Conservation (phyloP, 2,329 filamentous ascomycete species). For the Phialophora chinensis region DNA sequence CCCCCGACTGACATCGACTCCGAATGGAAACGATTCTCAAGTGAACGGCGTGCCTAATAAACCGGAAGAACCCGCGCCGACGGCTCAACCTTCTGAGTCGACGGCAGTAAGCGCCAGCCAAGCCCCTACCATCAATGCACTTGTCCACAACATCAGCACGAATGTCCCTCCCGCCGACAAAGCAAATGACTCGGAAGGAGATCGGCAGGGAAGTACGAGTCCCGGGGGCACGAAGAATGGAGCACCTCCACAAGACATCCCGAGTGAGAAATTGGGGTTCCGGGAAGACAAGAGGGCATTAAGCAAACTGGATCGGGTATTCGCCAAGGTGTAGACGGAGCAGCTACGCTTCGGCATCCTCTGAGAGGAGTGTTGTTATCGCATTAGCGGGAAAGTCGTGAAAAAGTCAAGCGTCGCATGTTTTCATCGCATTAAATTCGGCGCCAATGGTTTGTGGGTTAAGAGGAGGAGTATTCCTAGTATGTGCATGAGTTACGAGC, state of each 20-base stretch:
- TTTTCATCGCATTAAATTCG: slow-evolving; percentile 4
- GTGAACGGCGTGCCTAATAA: slow-evolving; percentile 16
- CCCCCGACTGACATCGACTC: slow-evolving; percentile 42
- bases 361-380: background rate
- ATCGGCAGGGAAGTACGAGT: slow-evolving; percentile 51
- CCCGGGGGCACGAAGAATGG: slow-evolving; percentile 42
- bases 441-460: background rate
- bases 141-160: slow-evolving; percentile 50
- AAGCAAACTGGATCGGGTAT: slow-evolving; percentile 66
- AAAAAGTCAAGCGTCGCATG: background rate
- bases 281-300: slow-evolving; percentile 70
- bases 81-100: slow-evolving; percentile 35
- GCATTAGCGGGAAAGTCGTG: slow-evolving; percentile 12
- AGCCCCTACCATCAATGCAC: slow-evolving; percentile 62
- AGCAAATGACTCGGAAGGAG: slow-evolving; percentile 48
- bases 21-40: slow-evolving; percentile 21
- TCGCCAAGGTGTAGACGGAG: slow-evolving; percentile 41
- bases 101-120: slow-evolving; percentile 44
- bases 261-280: slow-evolving; percentile 62
- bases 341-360: background rate
- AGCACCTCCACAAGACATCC: slow-evolving; percentile 60
- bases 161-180: slow-evolving; percentile 61
- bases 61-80: slow-evolving; percentile 17
- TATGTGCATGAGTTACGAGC: slow-evolving; percentile 17
- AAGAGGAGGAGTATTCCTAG: slow-evolving; percentile 3